A percentile compares a stretch with the other conserved stretches of the same genome.
Evolutionary conservation across 495 filamentous ascomycete species (phyloP).

Genomic region (Parmelia sp.): DNA sequence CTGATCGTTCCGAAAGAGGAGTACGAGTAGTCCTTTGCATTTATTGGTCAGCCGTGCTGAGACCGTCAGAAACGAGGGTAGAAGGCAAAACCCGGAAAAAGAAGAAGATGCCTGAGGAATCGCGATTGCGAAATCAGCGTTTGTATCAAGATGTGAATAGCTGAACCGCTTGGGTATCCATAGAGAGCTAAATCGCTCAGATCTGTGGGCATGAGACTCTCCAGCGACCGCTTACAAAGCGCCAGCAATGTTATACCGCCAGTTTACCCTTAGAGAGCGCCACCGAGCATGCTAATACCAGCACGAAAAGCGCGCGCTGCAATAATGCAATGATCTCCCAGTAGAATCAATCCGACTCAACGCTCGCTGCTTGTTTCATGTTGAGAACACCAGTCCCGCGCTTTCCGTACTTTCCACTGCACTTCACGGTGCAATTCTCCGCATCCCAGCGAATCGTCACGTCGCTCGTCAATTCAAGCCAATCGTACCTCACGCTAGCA

Average conservation of each 20-base stretch:
- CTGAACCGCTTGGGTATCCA: background rate
- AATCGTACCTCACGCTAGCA: background rate
- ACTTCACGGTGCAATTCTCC: background rate
- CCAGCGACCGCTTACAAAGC: background rate
- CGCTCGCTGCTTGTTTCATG: slow-evolving; percentile 2
- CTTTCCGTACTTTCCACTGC: slow-evolving; percentile 10
- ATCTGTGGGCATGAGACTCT: background rate
- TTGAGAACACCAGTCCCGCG: background rate
- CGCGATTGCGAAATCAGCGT: too few species aligned
- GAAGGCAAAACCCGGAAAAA: too few species aligned
- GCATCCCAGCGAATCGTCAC: slow-evolving; percentile 4
- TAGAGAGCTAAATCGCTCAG: background rate
- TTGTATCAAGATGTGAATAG: background rate
- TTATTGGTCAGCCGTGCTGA: too few species aligned
- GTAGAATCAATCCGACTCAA: background rate
- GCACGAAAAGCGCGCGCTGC: background rate
- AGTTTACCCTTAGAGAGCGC: background rate
- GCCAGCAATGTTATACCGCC: background rate
- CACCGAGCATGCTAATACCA: background rate
- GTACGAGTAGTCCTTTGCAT: too few species aligned
- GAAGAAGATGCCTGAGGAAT: too few species aligned
- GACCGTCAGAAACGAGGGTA: too few species aligned
- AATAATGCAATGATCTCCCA: background rate
- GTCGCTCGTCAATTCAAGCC: background rate
- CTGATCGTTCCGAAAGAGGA: too few species aligned